phyloP scores from a whole-genome alignment of 129 eudicot species.

The Artemisia tridentata region DNA sequence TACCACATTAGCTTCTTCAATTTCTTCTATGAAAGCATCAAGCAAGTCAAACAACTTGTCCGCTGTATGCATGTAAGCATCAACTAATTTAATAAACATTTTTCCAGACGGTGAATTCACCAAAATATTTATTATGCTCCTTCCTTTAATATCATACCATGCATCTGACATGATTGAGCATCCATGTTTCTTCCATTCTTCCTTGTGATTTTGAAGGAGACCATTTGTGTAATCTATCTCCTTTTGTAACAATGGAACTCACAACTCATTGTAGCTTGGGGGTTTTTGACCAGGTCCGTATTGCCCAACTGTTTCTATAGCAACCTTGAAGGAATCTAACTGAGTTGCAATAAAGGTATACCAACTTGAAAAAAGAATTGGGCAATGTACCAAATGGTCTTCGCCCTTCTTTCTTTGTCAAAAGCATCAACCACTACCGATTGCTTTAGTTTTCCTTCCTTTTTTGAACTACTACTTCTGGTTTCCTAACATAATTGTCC shows the following conservation, averaged over 20 bases:
- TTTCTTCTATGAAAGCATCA: background rate
- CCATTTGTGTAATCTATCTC: background rate
- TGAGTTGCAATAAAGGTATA: background rate
- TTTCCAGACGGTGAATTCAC: background rate
- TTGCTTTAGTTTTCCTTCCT: no score
- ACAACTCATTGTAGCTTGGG: background rate
- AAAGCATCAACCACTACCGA: no score
- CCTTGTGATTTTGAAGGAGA: background rate
- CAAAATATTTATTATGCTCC: background rate
- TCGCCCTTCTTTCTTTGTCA: no score
- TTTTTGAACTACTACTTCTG: no score
- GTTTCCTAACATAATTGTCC: no score
- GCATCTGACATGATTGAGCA: conserved; percentile 14
- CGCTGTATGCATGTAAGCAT: background rate
- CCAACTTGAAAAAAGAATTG: no score
- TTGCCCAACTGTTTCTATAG: conserved; percentile 2
- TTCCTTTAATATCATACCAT: background rate
- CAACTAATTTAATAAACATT: background rate
- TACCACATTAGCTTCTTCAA: background rate
- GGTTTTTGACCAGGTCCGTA: background rate
- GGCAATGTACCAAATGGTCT: no score
- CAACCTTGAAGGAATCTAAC: background rate
- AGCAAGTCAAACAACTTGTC: background rate
- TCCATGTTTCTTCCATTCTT: conserved; percentile 4
- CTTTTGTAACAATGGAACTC: background rate